Conservation (phyloP, 2,329 filamentous ascomycete species). For the Pseudopithomyces chartarum region DNA sequence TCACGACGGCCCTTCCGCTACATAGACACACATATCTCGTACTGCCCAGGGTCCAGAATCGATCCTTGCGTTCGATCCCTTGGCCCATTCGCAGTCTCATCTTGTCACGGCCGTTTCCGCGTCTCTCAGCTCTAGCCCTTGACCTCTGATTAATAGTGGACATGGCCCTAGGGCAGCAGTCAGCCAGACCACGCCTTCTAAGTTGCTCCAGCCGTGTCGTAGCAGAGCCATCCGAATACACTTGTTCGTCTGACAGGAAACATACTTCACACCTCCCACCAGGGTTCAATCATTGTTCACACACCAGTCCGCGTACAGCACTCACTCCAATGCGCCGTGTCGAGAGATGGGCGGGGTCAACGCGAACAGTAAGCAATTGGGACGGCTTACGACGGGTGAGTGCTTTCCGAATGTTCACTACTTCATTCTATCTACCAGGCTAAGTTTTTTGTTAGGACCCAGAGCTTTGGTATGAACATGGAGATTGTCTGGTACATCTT, state of each 20-base stretch:
- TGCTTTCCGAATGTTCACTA: conserved; percentile 4
- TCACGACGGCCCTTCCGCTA: conserved; percentile 20
- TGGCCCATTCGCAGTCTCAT: no score
- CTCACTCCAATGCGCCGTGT: conserved; percentile 31
- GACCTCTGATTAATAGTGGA: background rate
- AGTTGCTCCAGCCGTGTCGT: background rate
- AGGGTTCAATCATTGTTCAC: background rate
- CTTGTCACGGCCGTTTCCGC: background rate
- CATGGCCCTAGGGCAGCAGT: background rate
- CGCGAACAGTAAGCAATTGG: conserved; percentile 45
- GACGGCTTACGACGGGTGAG: conserved; percentile 53
- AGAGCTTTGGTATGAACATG: conserved; percentile 71
- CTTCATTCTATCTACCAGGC: conserved; percentile 9
- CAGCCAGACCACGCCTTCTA: background rate
- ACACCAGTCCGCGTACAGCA: conserved; percentile 16
- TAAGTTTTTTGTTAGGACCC: conserved; percentile 60
- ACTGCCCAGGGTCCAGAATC: conserved; percentile 20
- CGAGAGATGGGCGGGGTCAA: conserved; percentile 42
- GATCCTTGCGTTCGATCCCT: background rate
- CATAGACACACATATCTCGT: conserved; percentile 28
- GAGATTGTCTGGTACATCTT: conserved; percentile 73
- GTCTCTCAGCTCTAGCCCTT: background rate
- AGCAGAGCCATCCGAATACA: background rate
- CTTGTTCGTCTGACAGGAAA: background rate
- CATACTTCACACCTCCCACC: background rate